Evolutionary conservation across 129 eudicot species (phyloP).

Genomic region (Lactuca sativa): DNA sequence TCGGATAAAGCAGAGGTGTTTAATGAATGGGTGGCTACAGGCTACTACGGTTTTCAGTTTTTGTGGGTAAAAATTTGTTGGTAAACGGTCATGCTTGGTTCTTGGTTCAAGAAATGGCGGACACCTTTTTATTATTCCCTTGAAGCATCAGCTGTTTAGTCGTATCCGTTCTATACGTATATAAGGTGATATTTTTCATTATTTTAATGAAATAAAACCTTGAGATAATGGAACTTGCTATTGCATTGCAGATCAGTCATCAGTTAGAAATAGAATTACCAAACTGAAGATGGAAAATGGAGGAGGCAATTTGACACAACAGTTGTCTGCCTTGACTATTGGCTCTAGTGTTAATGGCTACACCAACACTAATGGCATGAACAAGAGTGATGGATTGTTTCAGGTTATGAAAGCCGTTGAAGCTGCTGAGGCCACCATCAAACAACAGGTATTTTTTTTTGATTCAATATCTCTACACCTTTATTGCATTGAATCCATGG

Average conservation of each 20-base stretch:
- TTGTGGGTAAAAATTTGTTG: neutral
- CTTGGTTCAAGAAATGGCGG: neutral
- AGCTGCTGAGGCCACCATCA: slow-evolving; percentile 92
- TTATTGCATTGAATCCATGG: neutral
- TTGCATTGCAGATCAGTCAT: slow-evolving; percentile 20
- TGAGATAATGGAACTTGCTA: slow-evolving; percentile 6
- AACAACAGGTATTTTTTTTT: slow-evolving; percentile 59
- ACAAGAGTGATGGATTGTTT: slow-evolving; percentile 57
- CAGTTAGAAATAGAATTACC: neutral
- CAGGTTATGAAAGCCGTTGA: slow-evolving; percentile 95
- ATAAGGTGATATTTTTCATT: neutral
- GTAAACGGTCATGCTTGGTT: neutral
- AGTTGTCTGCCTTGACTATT: slow-evolving; percentile 49
- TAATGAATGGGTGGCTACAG: neutral
- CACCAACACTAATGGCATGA: slow-evolving; percentile 23
- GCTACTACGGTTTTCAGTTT: neutral
- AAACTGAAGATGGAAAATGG: slow-evolving; percentile 66
- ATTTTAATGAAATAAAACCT: neutral
- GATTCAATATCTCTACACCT: no score
- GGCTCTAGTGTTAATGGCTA: slow-evolving; percentile 23
- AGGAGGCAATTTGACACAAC: slow-evolving; percentile 41
- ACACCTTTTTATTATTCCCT: neutral
- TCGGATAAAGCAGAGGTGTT: neutral
- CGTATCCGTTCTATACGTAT: slow-evolving; percentile 3
- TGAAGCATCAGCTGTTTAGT: neutral